Evolutionary conservation across 352 stramenopile genomes (phyloP).

Genomic region (Plasmopara muralis): DNA sequence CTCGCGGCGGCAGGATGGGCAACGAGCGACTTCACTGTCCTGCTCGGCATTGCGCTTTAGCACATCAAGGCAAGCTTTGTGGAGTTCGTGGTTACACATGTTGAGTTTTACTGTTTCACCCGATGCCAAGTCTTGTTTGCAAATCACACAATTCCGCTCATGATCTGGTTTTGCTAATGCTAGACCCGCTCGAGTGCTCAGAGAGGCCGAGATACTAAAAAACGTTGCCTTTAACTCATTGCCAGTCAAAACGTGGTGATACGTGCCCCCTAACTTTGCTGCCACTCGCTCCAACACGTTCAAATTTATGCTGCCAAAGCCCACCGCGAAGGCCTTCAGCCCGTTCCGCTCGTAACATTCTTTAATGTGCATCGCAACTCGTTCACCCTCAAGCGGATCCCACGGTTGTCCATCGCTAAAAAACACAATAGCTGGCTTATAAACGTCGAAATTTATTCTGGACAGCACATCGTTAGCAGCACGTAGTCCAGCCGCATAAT

Average conservation of each 20-base stretch:
- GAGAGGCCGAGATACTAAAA: slow-evolving; percentile 62
- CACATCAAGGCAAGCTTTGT: slow-evolving; percentile 36
- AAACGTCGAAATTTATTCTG: slow-evolving; percentile 44
- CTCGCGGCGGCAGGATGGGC: slow-evolving; percentile 25
- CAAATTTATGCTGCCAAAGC: slow-evolving; percentile 68
- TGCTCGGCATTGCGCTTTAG: slow-evolving; percentile 29
- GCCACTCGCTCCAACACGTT: slow-evolving; percentile 48
- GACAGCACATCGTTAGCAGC: slow-evolving; percentile 64
- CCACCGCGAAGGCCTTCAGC: slow-evolving; percentile 56
- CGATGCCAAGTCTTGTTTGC: slow-evolving; percentile 44
- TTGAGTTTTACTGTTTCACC: slow-evolving; percentile 39
- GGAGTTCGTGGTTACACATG: slow-evolving; percentile 45
- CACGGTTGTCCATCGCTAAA: slow-evolving; percentile 68
- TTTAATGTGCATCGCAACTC: slow-evolving; percentile 50
- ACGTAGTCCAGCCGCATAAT: slow-evolving; percentile 44
- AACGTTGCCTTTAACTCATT: slow-evolving; percentile 74
- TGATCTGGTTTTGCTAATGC: slow-evolving; percentile 51
- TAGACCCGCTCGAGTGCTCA: slow-evolving; percentile 51
- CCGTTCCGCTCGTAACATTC: slow-evolving; percentile 51
- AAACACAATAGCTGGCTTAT: slow-evolving; percentile 68
- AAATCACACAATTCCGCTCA: slow-evolving; percentile 57
- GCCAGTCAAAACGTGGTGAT: slow-evolving; percentile 51
- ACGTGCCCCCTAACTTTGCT: slow-evolving; percentile 46
- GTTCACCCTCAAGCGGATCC: slow-evolving; percentile 36
- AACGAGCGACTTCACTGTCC: slow-evolving; percentile 18